These are phyloP conservation scores for Trichoderma atrobrunneum DNA, from an alignment of 2,329 filamentous ascomycete genomes.

Conservation along the genomic window DNA sequence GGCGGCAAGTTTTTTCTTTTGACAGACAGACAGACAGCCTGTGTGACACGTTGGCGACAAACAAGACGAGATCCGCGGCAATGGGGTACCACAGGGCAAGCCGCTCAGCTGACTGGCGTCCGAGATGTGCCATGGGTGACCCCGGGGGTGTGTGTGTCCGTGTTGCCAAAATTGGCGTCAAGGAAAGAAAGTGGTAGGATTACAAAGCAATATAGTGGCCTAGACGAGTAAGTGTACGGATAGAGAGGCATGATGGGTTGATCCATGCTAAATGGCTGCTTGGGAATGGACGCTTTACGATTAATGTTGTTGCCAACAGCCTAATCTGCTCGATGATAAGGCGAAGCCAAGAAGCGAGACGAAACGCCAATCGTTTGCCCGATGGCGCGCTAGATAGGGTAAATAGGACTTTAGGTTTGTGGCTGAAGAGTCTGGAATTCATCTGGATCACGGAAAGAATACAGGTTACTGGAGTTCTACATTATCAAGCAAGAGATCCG, in stretches of 20 bases:
- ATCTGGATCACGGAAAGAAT: neutral
- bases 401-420: neutral
- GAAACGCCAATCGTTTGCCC: neutral
- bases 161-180: slow-evolving; percentile 11
- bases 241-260: neutral
- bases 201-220: neutral
- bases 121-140: neutral
- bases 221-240: neutral
- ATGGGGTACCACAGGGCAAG: slow-evolving; percentile 10
- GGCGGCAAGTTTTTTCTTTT: neutral
- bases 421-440: neutral
- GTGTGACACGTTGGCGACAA: neutral
- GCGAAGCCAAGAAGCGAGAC: neutral
- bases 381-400: slow-evolving; percentile 3
- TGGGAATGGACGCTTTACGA: neutral
- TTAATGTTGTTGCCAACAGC: neutral
- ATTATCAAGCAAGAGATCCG: neutral
- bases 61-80: slow-evolving; percentile 4
- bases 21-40: neutral
- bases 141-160: neutral
- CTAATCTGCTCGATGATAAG: neutral
- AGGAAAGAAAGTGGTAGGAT: neutral
- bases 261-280: neutral
- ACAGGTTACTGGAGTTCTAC: neutral
- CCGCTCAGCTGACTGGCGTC: slow-evolving; percentile 20